Percentiles rank a stretch among this genome's conserved stretches.
Conservation (phyloP, 805 yeast species). For the Metschnikowia hibisci region DNA sequence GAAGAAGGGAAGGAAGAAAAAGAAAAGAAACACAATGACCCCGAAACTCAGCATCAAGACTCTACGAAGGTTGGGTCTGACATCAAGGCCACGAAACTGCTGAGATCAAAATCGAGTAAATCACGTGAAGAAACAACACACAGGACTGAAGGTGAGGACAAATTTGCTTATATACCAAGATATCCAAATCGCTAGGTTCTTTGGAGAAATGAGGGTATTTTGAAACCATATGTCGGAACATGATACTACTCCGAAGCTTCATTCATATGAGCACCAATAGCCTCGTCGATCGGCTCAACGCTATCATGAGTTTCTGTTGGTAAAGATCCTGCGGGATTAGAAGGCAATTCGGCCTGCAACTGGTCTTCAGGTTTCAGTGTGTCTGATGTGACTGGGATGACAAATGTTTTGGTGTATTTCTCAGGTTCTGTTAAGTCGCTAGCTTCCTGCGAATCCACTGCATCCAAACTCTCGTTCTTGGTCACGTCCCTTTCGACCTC, state of each 20-base stretch:
- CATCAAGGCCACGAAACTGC: too few species aligned
- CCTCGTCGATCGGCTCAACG: too few species aligned
- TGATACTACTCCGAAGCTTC: too few species aligned
- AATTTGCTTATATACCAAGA: slow-evolving; percentile 6
- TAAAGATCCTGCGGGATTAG: too few species aligned
- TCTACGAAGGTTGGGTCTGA: too few species aligned
- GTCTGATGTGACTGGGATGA: neutral
- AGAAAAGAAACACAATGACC: too few species aligned
- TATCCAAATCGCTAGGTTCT: slow-evolving; percentile 1
- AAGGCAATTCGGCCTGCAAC: too few species aligned
- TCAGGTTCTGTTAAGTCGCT: neutral
- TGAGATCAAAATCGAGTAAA: too few species aligned
- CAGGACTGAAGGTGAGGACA: neutral
- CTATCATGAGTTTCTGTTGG: neutral
- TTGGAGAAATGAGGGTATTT: neutral
- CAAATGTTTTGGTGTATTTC: neutral
- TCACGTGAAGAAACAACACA: neutral
- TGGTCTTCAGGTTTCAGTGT: neutral
- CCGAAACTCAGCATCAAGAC: too few species aligned
- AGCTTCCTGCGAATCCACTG: neutral
- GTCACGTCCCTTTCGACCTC: neutral
- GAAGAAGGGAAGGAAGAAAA: too few species aligned
- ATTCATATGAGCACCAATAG: too few species aligned
- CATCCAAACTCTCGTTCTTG: neutral
- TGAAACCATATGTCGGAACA: too few species aligned